Base-by-base conservation (phyloP, 208 protist genomes). In the Hexamita inflata region DNA sequence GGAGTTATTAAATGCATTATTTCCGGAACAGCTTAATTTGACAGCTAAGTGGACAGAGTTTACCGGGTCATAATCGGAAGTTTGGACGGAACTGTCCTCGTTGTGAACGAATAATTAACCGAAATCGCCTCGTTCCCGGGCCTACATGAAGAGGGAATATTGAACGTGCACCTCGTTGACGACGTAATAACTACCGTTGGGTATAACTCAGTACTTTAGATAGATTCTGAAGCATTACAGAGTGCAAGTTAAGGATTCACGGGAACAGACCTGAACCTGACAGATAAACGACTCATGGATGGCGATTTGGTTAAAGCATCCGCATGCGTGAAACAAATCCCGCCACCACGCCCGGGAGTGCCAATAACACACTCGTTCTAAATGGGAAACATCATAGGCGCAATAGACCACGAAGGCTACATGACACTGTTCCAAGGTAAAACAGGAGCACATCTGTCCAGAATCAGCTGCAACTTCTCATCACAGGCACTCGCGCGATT, bases 361-460 rank as follows among this genome's bases (percentile, higher is more conserved):
- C 64, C 64, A 49, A 70, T 70, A 30, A n/a, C 42, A 32, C 4
- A 7, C 11, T 70, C 64, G 35, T 70, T 70, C 40, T 9, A n/a
- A 32, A 42, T 70, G 26, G 64, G 64, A 19, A 70, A 70, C n/a
- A 45, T 70, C n/a, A 45, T 70, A 45, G 64, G 64, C 4, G 64
- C 42, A 30, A n/a, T 70, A 28, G 64, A 70, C 35, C 64, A 70
- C 35, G 40, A 40, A 15, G 9, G 42, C 35, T 19, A 28, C 26
- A n/a, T 70, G 15, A 70, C 64, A 15, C 35, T 70, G 9, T 32
- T 70, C 40, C 64, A 70, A 45, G 64, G 19, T 32, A 35, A 28
- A n/a, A 45, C 64, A 19, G 64, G 64, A 28, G 64, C 64, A 4
- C 64, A 70, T 38, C 26, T 70, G 11, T 45, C 64, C 4, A n/a